Evolutionary conservation across 768 basidiomycete species (phyloP), one percentile per base, ranked within the genome.

Genomic region (Lactifluus hygrophoroides): DNA sequence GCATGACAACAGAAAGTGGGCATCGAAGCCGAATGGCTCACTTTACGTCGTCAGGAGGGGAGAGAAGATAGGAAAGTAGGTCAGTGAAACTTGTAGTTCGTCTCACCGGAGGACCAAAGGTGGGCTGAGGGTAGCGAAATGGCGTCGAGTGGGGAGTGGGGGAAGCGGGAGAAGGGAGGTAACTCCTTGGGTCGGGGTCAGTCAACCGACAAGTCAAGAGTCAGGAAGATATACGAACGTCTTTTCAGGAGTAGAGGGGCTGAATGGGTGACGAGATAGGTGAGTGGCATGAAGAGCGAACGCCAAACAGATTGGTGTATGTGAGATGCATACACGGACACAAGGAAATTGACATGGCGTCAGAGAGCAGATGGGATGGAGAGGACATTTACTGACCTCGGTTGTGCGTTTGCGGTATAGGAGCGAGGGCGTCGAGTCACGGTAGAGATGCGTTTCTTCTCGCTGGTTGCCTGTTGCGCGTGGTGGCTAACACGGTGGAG

Each of bases 381-480:
- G 66, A 60, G 67, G 68, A 40, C 65, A 35, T 63, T 60, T 58
- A 57, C 75, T 60, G 68, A 84, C 80, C 75, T 81, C 55, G 77
- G 71, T 52, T 70, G 59, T 1, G 43, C 71, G 16, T 73, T 73
- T 49, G 82, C 70, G 60, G 75, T 84, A 37, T 80, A 72, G 64
- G 84, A 82, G 65, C 88, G 81, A 23, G 88, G 84, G 67, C 86
- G 79, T 60, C 88, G 82, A 65, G 72, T 73, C 35, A 76, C 70
- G 42, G 78, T 74, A 21, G 78, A 75, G 57, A 71, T 75, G 59
- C 88, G 86, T 70, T 90, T 90, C 76, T 87, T 87, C 73, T 91
- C 88, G 70, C 80, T 86, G 6, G 90, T 91, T 19, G 85, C 86
- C 71, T 90, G 88, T 67, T 91, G 90, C 27, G 90, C 85, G 68